Conservation (phyloP, 352 stramenopile genomes). For the Labyrinthula sp. region DNA sequence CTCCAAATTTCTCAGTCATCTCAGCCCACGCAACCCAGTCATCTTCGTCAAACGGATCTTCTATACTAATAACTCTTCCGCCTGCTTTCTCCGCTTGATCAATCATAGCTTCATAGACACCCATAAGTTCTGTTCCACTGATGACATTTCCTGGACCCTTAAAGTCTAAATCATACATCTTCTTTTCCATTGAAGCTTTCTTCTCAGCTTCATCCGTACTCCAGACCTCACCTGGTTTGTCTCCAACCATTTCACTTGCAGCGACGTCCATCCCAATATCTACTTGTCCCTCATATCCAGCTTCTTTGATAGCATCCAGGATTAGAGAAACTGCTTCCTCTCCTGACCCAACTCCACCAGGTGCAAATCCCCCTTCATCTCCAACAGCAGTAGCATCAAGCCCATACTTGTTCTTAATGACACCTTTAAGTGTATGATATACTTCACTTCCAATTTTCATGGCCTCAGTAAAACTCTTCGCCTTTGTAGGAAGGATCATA, state of each 20-base stretch:
- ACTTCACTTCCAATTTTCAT: constrained; percentile 96
- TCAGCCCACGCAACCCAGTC: constrained; percentile 90
- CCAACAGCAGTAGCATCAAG: constrained; percentile 92
- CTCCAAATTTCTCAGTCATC: constrained; percentile 40
- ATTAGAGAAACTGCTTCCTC: constrained; percentile 84
- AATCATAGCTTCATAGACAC: constrained; percentile 76
- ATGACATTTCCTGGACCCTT: constrained; percentile 69
- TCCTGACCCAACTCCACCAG: constrained; percentile 80
- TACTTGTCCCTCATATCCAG: constrained; percentile 85
- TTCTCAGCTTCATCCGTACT: no score
- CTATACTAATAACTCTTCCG: constrained; percentile 95
- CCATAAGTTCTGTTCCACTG: constrained; percentile 73
- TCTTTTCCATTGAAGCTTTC: constrained; percentile 67
- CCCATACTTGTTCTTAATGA: constrained; percentile 94
- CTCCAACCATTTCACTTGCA: constrained; percentile 92
- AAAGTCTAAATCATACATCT: constrained; percentile 96
- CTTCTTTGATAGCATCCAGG: constrained; percentile 80
- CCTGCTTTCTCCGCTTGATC: constrained; percentile 70
- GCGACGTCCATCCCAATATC: constrained; percentile 90
- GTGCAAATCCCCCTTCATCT: constrained; percentile 95
- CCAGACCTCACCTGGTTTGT: no score
- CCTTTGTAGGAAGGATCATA: constrained; percentile 73
- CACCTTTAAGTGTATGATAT: constrained; percentile 94
- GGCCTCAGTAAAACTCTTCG: constrained; percentile 63
- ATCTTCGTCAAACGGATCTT: constrained; percentile 96